These are phyloP conservation scores for Aegilops speltoides DNA, from an alignment of 176 grass and related monocot genomes.

Conservation along the genomic window DNA sequence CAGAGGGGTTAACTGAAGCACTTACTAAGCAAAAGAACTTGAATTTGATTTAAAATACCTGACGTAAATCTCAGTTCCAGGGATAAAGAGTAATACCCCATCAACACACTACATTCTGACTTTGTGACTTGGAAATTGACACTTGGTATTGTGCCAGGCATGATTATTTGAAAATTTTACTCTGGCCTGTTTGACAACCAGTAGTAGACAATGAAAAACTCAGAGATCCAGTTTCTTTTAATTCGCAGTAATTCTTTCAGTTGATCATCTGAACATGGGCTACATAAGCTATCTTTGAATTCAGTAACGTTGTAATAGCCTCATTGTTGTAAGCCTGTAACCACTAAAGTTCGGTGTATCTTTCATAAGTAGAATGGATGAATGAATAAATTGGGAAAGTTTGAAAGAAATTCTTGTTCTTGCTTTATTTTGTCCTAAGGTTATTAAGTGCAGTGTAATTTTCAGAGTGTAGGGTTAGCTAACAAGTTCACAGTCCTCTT, in stretches of 20 bases:
- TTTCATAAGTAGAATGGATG: background rate
- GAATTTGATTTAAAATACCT: background rate
- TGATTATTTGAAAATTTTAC: background rate
- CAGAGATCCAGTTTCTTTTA: background rate
- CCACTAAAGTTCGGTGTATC: background rate
- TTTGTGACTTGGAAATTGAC: background rate
- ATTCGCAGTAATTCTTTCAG: background rate
- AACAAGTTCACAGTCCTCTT: slow-evolving; percentile 17
- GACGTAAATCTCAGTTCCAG: background rate
- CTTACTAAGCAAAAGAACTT: background rate
- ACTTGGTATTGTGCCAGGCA: background rate
- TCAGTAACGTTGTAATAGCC: background rate
- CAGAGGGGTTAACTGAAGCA: background rate
- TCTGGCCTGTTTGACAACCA: background rate
- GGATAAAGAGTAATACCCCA: background rate
- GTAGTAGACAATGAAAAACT: background rate
- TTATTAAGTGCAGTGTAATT: background rate
- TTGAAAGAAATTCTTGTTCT: background rate
- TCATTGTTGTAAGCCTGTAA: background rate
- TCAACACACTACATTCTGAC: background rate
- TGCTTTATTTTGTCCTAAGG: background rate
- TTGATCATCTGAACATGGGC: background rate
- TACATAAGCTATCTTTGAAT: background rate
- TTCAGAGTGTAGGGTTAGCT: background rate
- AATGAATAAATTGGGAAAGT: background rate